A percentile compares a stretch with the other conserved stretches of the same genome.
Evolutionary conservation across 2,329 filamentous ascomycete species (phyloP).

Genomic region (Fonsecaea multimorphosa): DNA sequence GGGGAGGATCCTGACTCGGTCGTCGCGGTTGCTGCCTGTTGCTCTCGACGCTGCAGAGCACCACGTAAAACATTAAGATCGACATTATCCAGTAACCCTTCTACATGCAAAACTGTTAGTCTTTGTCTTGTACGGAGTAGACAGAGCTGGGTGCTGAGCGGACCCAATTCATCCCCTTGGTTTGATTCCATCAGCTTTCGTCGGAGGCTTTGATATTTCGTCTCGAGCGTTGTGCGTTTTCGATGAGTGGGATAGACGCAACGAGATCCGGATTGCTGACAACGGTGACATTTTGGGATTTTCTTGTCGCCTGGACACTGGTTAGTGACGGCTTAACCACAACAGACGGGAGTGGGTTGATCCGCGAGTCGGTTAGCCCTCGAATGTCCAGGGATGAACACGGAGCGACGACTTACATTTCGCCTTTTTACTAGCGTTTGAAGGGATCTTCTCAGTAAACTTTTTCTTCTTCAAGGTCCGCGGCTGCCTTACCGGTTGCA

Average conservation of each 20-base stretch:
- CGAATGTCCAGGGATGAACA: neutral
- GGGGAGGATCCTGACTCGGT: neutral
- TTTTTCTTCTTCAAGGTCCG: neutral
- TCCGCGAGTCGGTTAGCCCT: neutral
- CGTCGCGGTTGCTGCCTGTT: neutral
- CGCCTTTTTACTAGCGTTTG: slow-evolving; percentile 1
- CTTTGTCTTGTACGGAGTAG: too few relatives aligned
- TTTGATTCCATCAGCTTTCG: slow-evolving; percentile 3
- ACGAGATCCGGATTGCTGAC: neutral
- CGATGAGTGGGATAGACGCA: slow-evolving; percentile 4
- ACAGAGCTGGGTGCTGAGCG: neutral
- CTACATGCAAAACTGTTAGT: neutral
- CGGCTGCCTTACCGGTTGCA: slow-evolving; percentile 1
- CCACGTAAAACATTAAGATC: neutral
- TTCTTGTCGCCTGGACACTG: slow-evolving; percentile 5
- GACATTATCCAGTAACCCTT: slow-evolving; percentile 2
- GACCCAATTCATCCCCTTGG: neutral
- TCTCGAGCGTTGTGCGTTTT: slow-evolving; percentile 4
- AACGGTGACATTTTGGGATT: slow-evolving; percentile 5
- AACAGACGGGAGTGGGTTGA: neutral
- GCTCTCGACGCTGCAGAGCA: slow-evolving; percentile 1
- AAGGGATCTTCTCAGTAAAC: neutral
- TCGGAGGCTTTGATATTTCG: slow-evolving; percentile 9
- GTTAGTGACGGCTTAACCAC: neutral
- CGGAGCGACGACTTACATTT: slow-evolving; percentile 4